These are phyloP conservation scores for Coemansia sp. DNA, from an alignment of 192 early-diverging fungal genomes.

Conservation along the genomic window DNA sequence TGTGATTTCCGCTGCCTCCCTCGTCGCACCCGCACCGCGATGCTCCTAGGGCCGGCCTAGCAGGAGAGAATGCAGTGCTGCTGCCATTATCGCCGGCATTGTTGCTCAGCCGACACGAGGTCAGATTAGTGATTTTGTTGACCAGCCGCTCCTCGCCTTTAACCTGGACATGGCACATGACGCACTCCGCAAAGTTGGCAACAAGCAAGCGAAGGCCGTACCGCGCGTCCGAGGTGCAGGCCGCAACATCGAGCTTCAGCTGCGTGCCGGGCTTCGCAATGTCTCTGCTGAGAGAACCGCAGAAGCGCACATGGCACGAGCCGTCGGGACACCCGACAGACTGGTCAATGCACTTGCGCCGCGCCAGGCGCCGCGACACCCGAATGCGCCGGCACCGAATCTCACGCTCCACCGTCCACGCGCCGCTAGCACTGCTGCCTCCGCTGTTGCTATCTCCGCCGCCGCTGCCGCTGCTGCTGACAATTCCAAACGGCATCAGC, in stretches of 20 bases:
- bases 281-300: slow-evolving; percentile 39
- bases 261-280: slow-evolving; percentile 43
- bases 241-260: slow-evolving; percentile 32
- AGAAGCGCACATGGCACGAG: slow-evolving; percentile 46
- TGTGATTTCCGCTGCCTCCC: not conserved
- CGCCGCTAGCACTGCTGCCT: not conserved
- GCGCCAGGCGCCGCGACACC: slow-evolving; percentile 25
- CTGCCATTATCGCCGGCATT: not conserved
- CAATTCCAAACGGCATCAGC: not conserved
- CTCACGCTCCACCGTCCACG: slow-evolving; percentile 26
- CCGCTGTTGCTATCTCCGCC: not conserved
- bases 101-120: slow-evolving; percentile 22
- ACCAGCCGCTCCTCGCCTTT: slow-evolving; percentile 49
- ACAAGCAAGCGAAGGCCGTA: slow-evolving; percentile 40
- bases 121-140: slow-evolving; percentile 37
- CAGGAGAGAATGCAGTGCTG: slow-evolving; percentile 33
- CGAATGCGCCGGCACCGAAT: slow-evolving; percentile 27
- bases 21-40: not conserved
- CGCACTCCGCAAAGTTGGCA: slow-evolving; percentile 43
- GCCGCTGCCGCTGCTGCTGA: not conserved
- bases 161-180: slow-evolving; percentile 49
- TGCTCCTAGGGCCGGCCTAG: not conserved
- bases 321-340: slow-evolving; percentile 54
- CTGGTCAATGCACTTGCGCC: slow-evolving; percentile 39
- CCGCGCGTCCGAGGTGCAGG: slow-evolving; percentile 44